Evolutionary conservation across 805 yeast genomes (phyloP), one percentile per base, ranked within the genome.

Genomic region (Candida dendrica): DNA sequence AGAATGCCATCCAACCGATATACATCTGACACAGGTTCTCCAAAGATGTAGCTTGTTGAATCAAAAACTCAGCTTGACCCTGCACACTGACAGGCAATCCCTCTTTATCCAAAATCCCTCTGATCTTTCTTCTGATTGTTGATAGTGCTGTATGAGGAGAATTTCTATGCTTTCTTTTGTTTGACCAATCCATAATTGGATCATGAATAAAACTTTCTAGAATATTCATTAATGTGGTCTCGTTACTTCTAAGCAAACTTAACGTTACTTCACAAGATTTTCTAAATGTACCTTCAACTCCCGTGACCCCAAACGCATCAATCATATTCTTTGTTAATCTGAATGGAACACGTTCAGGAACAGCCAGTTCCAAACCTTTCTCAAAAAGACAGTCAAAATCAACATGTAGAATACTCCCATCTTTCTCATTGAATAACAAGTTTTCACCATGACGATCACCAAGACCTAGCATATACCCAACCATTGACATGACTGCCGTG

Each of bases 361-460:
- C 81, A 2, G 81, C 80, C 24, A 81, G 64, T 19, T 85, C 86
- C 37, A 61, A 63, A 36, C 74, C 81, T 58, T 91, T 93, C 44
- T 91, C 98, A 56, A 95, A 93, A 34, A 93, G 67, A 65, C 98
- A 91, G 58, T 95, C 98, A 61, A 93, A 93, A 63, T 95, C 99
- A 42, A 93, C 97, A 60, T 93, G 99, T 47, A 93, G 63, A 0
- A 88, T 77, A 8, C 78, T 79, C 1, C 98, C 98, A 3, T 81
- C 74, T 34, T 71, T 74, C 46, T 82, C 81, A 52, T 81, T 74
- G 32, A 91, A 66, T 42, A 93, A 63, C 17, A 93, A 77, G 55
- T 93, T 93, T 56, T 93, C 99, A 51, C 96, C 84, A 58, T 93
- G 99, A 33, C 99, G 72, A 61, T 93, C 99, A 19, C 99, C 99